A percentile compares a stretch with the other conserved stretches of the same genome.
phyloP scores from a whole-genome alignment of 2,329 filamentous ascomycete genomes.

The Claviceps cyperi region DNA sequence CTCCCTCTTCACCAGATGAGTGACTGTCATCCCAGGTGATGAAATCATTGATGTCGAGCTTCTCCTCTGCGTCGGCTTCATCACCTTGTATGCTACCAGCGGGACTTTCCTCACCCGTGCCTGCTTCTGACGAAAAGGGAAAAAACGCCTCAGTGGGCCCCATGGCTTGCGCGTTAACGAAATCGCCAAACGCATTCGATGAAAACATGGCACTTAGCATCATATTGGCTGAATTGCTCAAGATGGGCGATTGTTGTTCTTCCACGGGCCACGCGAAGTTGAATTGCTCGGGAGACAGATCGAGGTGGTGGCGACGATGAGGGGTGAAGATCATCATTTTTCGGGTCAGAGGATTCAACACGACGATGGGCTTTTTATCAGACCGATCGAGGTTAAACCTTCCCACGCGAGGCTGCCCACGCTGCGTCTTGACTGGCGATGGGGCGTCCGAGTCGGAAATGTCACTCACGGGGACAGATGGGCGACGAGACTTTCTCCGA shows the following conservation, averaged over 20 bases:
- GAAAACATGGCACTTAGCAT: slow-evolving; percentile 65
- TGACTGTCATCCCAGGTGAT: slow-evolving; percentile 49
- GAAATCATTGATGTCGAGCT: slow-evolving; percentile 56
- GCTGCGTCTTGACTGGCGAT: slow-evolving; percentile 29
- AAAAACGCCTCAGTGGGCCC: slow-evolving; percentile 67
- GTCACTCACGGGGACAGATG: slow-evolving; percentile 22
- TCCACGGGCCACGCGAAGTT: slow-evolving; percentile 31
- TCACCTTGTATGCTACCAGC: slow-evolving; percentile 28
- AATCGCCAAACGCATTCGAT: slow-evolving; percentile 39
- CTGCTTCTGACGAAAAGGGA: slow-evolving; percentile 48
- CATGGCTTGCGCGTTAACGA: slow-evolving; percentile 49
- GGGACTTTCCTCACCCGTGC: slow-evolving; percentile 35
- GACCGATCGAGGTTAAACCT: slow-evolving; percentile 40
- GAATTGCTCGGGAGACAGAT: slow-evolving; percentile 41
- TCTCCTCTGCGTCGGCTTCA: slow-evolving; percentile 49
- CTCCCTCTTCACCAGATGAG: slow-evolving; percentile 45
- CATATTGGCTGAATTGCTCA: slow-evolving; percentile 55
- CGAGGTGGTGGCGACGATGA: slow-evolving; percentile 31
- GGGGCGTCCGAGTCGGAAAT: slow-evolving; percentile 37
- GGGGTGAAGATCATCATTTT: slow-evolving; percentile 53
- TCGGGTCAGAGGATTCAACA: slow-evolving; percentile 40
- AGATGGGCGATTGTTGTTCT: slow-evolving; percentile 37
- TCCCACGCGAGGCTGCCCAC: slow-evolving; percentile 38
- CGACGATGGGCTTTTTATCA: slow-evolving; percentile 42
- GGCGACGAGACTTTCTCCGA: slow-evolving; percentile 32